A percentile compares a stretch with the other conserved stretches of the same genome.
phyloP scores from a whole-genome alignment of 345 rosid species.

The Populus alba region DNA sequence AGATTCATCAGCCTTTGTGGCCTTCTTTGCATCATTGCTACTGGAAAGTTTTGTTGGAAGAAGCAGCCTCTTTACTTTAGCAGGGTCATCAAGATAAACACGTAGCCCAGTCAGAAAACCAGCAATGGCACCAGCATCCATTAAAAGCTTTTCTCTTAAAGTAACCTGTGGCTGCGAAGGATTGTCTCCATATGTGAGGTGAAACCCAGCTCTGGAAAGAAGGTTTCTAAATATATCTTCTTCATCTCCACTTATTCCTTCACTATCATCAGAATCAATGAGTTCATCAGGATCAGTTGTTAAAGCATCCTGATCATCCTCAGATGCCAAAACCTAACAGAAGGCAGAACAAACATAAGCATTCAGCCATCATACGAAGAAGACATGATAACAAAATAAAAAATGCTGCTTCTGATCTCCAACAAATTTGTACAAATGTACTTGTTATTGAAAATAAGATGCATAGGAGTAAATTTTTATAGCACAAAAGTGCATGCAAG shows the following conservation, averaged over 20 bases:
- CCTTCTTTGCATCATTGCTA: constrained; percentile 70
- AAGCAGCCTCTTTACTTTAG: constrained; percentile 94
- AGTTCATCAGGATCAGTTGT: constrained; percentile 99
- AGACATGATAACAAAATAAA: neutral
- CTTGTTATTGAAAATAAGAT: neutral
- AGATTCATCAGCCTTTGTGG: constrained; percentile 63
- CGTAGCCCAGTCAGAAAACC: constrained; percentile 97
- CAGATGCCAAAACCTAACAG: constrained; percentile 87
- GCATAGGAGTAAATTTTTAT: neutral
- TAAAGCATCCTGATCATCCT: constrained; percentile 96
- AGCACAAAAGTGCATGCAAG: neutral
- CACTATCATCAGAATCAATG: constrained; percentile 96
- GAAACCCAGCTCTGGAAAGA: constrained; percentile 97
- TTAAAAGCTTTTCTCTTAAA: constrained; percentile 84
- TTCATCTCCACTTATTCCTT: constrained; percentile 93
- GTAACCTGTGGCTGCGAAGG: constrained; percentile 87
- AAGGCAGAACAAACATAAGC: constrained; percentile 13
- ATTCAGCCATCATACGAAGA: neutral
- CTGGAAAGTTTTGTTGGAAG: constrained; percentile 90
- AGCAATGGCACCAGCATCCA: constrained; percentile 99
- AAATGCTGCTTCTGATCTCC: neutral
- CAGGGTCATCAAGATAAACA: constrained; percentile 93
- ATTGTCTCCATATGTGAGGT: constrained; percentile 88
- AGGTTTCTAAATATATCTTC: constrained; percentile 96
- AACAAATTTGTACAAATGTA: neutral